These are phyloP conservation scores for Pichia californica DNA, from an alignment of 805 yeast species.

Conservation along the genomic window DNA sequence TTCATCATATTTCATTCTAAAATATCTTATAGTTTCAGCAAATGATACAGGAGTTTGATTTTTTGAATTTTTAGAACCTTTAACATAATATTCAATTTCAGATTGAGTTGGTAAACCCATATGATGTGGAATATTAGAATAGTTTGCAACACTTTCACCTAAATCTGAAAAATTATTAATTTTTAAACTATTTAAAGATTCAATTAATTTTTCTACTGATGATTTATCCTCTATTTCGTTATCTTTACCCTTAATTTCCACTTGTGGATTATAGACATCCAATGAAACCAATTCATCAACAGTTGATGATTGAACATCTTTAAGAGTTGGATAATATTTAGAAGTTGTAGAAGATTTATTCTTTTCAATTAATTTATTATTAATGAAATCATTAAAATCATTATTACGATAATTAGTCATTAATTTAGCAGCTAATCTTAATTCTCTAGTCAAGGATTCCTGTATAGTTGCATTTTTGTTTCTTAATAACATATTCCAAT, in stretches of 20 bases:
- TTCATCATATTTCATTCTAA: conserved; percentile 41
- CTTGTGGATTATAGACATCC: conserved; percentile 23
- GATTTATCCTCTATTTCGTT: conserved; percentile 9
- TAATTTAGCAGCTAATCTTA: conserved; percentile 71
- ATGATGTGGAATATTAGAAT: conserved; percentile 43
- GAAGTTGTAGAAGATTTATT: conserved; percentile 13
- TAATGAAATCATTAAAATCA: conserved; percentile 45
- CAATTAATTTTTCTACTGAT: conserved; percentile 17
- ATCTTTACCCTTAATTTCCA: not conserved
- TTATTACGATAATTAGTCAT: conserved; percentile 43
- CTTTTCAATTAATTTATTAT: conserved; percentile 46
- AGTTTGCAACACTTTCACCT: conserved; percentile 31
- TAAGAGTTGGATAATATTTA: conserved; percentile 39
- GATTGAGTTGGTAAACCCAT: conserved; percentile 77
- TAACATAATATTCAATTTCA: conserved; percentile 58
- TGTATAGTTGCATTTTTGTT: conserved; percentile 54
- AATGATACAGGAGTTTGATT: conserved; percentile 58
- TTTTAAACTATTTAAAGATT: conserved; percentile 28
- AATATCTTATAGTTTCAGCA: conserved; percentile 59
- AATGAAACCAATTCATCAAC: conserved; percentile 41
- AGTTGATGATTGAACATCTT: conserved; percentile 58
- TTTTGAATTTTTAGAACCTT: conserved; percentile 53
- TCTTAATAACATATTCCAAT: conserved; percentile 58
- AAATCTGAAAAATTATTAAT: conserved; percentile 33
- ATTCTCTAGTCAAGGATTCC: conserved; percentile 65